Evolutionary conservation across 768 basidiomycete genomes (phyloP), one percentile per base, ranked within the genome.

Genomic region (Saitozyma sp.): DNA sequence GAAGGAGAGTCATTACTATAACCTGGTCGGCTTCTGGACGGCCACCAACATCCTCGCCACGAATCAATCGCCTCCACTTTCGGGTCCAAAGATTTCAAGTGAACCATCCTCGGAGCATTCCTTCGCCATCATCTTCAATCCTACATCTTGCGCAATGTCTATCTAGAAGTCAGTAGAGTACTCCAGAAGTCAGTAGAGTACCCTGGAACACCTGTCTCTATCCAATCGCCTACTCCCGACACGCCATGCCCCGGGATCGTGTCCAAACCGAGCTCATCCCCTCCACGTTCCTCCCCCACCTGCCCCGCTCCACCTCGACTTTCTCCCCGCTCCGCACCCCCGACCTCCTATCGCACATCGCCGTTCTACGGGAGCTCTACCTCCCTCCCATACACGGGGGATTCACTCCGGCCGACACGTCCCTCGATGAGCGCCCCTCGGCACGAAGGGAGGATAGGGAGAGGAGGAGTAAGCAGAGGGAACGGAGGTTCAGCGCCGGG

Each of bases 311-410:
- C 0, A 63, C 65, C 53, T 63, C 61, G 46, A 69, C 78, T 16
- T 60, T 77, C 51, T 52, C 60, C 2, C 74, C 75, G 9, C 52
- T 77, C 9, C 39, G 16, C 1, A 20, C 65, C 3, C 14, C 51
- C 9, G 67, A 63, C 17, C 57, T 78, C 14, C 56, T 76, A 11
- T 59, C 55, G 5, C 70, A 70, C 50, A 70, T 78, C 43, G 56
- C 66, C 29, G 55, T 71, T n/a, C 55, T 76, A 19, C 57, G 67
- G 41, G 61, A 65, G 29, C 64, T 76, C 8, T 76, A 76, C 59
- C 41, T 76, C 2, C 75, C 75, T 8, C 75, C 75, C 6, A 69
- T 76, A 62, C 70, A 74, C 52, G 75, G 75, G 6, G 74, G 74
- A 4, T 63, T 75, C 49, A 45, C 46, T 8, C 54, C 61, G 19